These are phyloP conservation scores for Vigna radiata DNA, from an alignment of 306 rosid species.

Conservation along the genomic window DNA sequence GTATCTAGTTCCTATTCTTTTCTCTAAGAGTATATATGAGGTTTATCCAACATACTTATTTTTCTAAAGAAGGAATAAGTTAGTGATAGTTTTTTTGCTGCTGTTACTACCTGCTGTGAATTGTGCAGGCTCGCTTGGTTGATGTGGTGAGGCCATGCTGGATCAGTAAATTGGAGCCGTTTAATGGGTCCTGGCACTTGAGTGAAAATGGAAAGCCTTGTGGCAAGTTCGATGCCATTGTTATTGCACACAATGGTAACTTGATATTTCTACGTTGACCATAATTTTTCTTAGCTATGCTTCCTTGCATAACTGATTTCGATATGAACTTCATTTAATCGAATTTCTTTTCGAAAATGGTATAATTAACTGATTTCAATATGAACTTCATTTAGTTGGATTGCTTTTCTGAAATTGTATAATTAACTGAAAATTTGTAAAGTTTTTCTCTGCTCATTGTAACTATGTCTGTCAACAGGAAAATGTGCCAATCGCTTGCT, in stretches of 20 bases:
- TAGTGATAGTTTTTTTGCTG: slow-evolving; percentile 10
- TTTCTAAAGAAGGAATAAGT: background rate
- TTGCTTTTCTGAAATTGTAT: slow-evolving; percentile 21
- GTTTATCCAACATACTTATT: background rate
- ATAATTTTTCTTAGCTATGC: background rate
- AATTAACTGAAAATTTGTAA: background rate
- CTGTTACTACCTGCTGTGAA: slow-evolving; percentile 41
- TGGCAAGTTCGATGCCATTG: slow-evolving; percentile 85
- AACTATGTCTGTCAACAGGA: slow-evolving; percentile 59
- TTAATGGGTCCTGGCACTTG: slow-evolving; percentile 94
- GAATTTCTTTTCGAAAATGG: slow-evolving; percentile 17
- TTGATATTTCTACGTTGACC: slow-evolving; percentile 12
- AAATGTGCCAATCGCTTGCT: slow-evolving; percentile 98
- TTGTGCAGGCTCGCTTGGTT: slow-evolving; percentile 69
- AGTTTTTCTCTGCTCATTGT: slow-evolving; percentile 18
- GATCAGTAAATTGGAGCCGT: slow-evolving; percentile 91
- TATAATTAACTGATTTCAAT: too few relatives aligned
- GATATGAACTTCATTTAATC: background rate
- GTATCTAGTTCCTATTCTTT: too few relatives aligned
- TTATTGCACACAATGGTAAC: slow-evolving; percentile 92
- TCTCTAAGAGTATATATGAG: too few relatives aligned
- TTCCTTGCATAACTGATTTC: slow-evolving; percentile 24
- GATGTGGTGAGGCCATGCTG: slow-evolving; percentile 85
- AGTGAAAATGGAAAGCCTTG: slow-evolving; percentile 89
- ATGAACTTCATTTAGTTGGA: background rate